These are phyloP conservation scores for Trichoderma pleuroti DNA, from an alignment of 2,329 filamentous ascomycete species.

Conservation along the genomic window DNA sequence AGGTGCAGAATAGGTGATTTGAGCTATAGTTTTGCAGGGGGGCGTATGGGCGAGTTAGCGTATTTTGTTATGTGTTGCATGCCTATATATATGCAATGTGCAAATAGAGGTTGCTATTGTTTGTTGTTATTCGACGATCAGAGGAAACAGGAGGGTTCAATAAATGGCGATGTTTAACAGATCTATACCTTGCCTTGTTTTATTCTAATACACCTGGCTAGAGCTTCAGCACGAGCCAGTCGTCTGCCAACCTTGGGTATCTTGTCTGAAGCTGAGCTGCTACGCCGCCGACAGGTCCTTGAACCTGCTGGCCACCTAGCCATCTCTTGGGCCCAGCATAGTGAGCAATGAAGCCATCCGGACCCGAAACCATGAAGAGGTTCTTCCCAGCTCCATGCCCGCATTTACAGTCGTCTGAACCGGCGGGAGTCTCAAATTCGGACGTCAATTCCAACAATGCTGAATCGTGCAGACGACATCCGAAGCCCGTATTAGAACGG, in stretches of 20 bases:
- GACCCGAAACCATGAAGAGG: constrained; percentile 81
- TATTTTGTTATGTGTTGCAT: constrained; percentile 12
- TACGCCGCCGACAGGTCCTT: constrained; percentile 70
- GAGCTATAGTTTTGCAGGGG: background rate
- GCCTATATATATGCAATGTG: constrained; percentile 1
- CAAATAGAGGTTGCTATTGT: constrained; percentile 3
- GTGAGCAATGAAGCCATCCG: constrained; percentile 80
- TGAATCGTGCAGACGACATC: constrained; percentile 33
- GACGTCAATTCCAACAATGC: constrained; percentile 29
- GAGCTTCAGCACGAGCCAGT: constrained; percentile 54
- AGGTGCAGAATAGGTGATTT: constrained; percentile 68
- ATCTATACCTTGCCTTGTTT: background rate
- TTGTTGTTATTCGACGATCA: background rate
- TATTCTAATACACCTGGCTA: constrained; percentile 24
- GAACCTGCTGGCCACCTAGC: constrained; percentile 66
- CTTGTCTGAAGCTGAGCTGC: constrained; percentile 57
- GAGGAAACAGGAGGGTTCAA: background rate
- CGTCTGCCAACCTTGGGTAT: constrained; percentile 32
- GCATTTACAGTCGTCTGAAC: constrained; percentile 28
- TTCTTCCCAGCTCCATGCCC: constrained; percentile 45
- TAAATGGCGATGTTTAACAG: background rate
- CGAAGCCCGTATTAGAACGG: background rate
- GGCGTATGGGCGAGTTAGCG: constrained; percentile 10
- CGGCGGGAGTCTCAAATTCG: constrained; percentile 30
- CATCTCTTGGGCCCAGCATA: constrained; percentile 79